Conservation (phyloP, 805 yeast genomes). For the Ogataea pini region DNA sequence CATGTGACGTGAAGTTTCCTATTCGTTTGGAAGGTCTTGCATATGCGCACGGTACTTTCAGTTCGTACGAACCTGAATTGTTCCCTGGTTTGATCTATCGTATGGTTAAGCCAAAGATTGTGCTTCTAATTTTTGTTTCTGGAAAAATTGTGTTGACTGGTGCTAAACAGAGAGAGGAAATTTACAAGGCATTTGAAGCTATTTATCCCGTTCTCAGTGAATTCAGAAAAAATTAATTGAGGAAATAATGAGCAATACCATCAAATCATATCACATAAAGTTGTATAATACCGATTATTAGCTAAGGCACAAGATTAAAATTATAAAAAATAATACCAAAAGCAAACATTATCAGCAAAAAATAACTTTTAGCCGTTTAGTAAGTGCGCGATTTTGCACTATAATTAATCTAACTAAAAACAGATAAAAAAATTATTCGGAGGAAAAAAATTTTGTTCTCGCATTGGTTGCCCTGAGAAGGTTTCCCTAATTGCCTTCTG, state of each 20-base stretch:
- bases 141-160: constrained; percentile 98
- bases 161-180: constrained; percentile 98
- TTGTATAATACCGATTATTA: constrained; percentile 2
- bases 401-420: neutral
- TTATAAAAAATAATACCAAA: neutral
- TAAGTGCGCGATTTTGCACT: constrained; percentile 5
- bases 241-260: neutral
- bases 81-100: constrained; percentile 98
- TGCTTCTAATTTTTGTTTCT: constrained; percentile 89
- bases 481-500: neutral
- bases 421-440: neutral
- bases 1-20: constrained; percentile 98
- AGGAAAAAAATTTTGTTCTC: neutral
- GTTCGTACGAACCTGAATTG: constrained; percentile 96
- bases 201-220: constrained; percentile 98
- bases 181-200: constrained; percentile 96
- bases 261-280: constrained; percentile 1
- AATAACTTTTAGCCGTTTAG: neutral
- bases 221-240: constrained; percentile 65
- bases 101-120: constrained; percentile 99
- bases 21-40: constrained; percentile 97
- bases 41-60: constrained; percentile 97
- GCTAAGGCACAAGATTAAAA: neutral
- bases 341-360: neutral
- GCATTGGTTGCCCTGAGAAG: constrained; percentile 8